Evolutionary conservation across 2,329 filamentous ascomycete genomes (phyloP).

Genomic region (Zopfia rhizophila): DNA sequence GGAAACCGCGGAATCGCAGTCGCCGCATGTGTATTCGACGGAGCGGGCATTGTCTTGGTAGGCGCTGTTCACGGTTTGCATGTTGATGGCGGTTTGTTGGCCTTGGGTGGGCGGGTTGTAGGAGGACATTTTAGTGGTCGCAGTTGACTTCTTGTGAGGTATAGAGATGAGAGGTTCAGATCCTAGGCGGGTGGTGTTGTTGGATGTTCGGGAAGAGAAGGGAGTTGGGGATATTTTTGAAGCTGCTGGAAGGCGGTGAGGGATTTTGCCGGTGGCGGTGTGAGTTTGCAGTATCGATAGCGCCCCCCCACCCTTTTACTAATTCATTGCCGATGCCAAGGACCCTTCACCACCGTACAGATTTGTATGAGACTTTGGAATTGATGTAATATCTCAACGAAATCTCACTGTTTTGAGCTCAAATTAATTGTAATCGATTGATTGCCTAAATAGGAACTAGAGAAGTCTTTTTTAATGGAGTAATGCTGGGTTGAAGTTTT

Average conservation of each 20-base stretch:
- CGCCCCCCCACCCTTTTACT: no score
- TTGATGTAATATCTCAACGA: no score
- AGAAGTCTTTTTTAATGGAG: no score
- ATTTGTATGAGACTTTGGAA: no score
- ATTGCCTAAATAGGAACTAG: no score
- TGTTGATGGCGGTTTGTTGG: conserved; percentile 22
- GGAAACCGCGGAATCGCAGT: conserved; percentile 81
- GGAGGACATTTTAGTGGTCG: background rate
- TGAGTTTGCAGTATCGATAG: no score
- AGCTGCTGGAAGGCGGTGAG: conserved; percentile 10
- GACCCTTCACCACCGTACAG: no score
- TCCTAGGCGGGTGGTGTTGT: background rate
- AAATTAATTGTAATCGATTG: no score
- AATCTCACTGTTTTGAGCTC: no score
- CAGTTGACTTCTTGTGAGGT: no score
- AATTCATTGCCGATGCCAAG: no score
- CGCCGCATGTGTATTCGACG: conserved; percentile 73
- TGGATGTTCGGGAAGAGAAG: background rate
- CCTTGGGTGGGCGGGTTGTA: background rate
- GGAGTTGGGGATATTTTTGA: conserved; percentile 2
- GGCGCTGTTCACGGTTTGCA: conserved; percentile 68
- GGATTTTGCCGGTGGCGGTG: conserved; percentile 4
- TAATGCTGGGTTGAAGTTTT: no score
- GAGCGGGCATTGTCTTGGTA: conserved; percentile 60
- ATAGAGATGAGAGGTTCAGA: background rate